A percentile compares a stretch with the other conserved stretches of the same genome.
Evolutionary conservation across 2,329 filamentous ascomycete genomes (phyloP).

Genomic region (Microascus cirrosus): DNA sequence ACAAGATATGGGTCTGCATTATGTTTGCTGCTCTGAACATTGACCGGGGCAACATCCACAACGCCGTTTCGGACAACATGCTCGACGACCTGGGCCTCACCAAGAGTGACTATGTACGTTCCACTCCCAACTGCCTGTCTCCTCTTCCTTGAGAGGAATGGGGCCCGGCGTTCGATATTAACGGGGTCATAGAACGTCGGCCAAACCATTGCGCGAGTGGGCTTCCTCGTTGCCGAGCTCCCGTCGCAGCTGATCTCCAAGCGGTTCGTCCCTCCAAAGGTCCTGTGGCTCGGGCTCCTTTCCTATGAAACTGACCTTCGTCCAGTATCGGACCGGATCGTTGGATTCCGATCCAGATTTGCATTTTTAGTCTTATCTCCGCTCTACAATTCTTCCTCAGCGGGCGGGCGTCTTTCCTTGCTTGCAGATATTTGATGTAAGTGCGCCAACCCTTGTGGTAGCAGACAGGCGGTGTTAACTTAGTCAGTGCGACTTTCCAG

Average conservation of each 20-base stretch:
- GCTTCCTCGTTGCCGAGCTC: constrained; percentile 38
- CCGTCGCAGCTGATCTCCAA: constrained; percentile 41
- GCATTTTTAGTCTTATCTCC: constrained; percentile 19
- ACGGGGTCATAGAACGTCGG: constrained; percentile 14
- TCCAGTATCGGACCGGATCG: constrained; percentile 28
- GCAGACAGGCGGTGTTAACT: not conserved
- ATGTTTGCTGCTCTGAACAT: constrained; percentile 25
- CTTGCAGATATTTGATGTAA: constrained; percentile 15
- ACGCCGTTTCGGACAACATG: constrained; percentile 24
- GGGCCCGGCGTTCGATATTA: not conserved
- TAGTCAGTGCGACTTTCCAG: constrained; percentile 25
- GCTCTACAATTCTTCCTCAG: constrained; percentile 20
- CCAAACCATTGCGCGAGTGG: constrained; percentile 20
- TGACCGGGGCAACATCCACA: constrained; percentile 22
- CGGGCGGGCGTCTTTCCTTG: constrained; percentile 18
- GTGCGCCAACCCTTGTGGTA: not conserved
- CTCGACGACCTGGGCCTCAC: constrained; percentile 17
- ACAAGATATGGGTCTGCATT: constrained; percentile 15
- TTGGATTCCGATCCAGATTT: constrained; percentile 38
- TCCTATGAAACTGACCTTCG: not conserved
- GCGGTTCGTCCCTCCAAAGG: constrained; percentile 12
- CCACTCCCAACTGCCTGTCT: not conserved
- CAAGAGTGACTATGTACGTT: constrained; percentile 16
- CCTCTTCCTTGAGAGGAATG: not conserved
- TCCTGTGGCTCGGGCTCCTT: too few relatives aligned